A percentile compares a stretch with the other conserved stretches of the same genome.
These are phyloP conservation scores for Phytophthora brassicae DNA, from an alignment of 352 stramenopile species.

Conservation along the genomic window DNA sequence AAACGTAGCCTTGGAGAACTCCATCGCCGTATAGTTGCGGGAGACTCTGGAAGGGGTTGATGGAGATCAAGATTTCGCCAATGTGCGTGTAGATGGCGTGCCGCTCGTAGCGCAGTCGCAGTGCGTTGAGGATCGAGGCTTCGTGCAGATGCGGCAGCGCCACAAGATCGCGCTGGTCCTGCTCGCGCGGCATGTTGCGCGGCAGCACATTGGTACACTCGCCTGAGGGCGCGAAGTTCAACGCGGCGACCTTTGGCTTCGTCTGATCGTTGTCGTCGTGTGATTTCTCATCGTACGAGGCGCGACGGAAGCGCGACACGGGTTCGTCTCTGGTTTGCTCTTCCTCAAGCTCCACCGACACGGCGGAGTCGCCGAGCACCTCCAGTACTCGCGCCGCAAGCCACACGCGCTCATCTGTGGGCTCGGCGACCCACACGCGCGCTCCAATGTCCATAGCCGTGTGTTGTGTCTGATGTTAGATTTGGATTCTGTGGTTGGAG, in stretches of 20 bases:
- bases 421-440: constrained; percentile 72
- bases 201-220: constrained; percentile 74
- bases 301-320: constrained; percentile 9
- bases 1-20: constrained; percentile 50
- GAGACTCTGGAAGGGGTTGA: constrained; percentile 84
- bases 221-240: constrained; percentile 40
- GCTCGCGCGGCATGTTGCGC: constrained; percentile 61
- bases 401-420: constrained; percentile 58
- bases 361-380: neutral
- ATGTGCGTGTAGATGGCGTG: constrained; percentile 89
- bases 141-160: constrained; percentile 85
- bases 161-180: constrained; percentile 77
- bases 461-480: neutral
- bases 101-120: constrained; percentile 74
- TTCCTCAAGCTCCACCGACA: constrained; percentile 32
- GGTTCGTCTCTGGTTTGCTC: neutral
- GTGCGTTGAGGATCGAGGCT: constrained; percentile 78
- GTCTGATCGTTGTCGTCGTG: constrained; percentile 13
- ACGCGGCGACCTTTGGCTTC: constrained; percentile 34
- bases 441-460: constrained; percentile 68
- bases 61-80: constrained; percentile 85
- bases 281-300: constrained; percentile 13
- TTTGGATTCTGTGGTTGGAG: constrained; percentile 12
- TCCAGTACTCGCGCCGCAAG: constrained; percentile 47
- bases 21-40: constrained; percentile 64